These are phyloP conservation scores for Fomitopsis pinicola DNA, from an alignment of 1,284 basidiomycete genomes.

Conservation along the genomic window DNA sequence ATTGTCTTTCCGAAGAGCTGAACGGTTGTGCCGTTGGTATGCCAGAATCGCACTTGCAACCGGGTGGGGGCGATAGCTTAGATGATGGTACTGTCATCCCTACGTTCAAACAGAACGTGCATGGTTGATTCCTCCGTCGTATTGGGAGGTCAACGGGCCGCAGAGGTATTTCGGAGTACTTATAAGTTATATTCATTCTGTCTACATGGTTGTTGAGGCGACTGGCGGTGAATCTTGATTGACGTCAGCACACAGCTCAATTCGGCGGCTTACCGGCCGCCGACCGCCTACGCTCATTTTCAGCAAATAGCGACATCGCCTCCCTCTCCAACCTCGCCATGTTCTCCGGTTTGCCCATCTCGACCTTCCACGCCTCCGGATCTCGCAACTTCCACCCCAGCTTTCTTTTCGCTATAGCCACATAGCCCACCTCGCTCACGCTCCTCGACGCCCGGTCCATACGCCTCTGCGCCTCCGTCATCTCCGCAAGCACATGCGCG, in stretches of 20 bases:
- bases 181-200: too few relatives aligned
- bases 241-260: background rate
- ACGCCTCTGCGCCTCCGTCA: constrained; percentile 42
- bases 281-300: constrained; percentile 18
- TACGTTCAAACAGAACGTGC: too few relatives aligned
- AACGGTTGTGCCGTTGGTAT: too few relatives aligned
- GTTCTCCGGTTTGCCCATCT: constrained; percentile 37
- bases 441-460: constrained; percentile 45
- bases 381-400: constrained; percentile 47
- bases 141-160: too few relatives aligned
- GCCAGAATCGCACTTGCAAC: too few relatives aligned
- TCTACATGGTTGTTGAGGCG: too few relatives aligned
- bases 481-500: constrained; percentile 47
- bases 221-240: too few relatives aligned
- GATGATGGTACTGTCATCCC: too few relatives aligned
- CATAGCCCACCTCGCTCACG: constrained; percentile 61
- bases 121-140: too few relatives aligned
- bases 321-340: constrained; percentile 32
- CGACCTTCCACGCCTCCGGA: constrained; percentile 39
- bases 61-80: too few relatives aligned
- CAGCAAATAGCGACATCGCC: constrained; percentile 30
- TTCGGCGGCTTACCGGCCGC: background rate
- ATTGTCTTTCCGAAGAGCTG: too few relatives aligned
- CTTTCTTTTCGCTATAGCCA: constrained; percentile 45
- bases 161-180: too few relatives aligned